Evolutionary conservation across 164 flowering plant genomes (phyloP).

Genomic region (Akebia trifoliata): DNA sequence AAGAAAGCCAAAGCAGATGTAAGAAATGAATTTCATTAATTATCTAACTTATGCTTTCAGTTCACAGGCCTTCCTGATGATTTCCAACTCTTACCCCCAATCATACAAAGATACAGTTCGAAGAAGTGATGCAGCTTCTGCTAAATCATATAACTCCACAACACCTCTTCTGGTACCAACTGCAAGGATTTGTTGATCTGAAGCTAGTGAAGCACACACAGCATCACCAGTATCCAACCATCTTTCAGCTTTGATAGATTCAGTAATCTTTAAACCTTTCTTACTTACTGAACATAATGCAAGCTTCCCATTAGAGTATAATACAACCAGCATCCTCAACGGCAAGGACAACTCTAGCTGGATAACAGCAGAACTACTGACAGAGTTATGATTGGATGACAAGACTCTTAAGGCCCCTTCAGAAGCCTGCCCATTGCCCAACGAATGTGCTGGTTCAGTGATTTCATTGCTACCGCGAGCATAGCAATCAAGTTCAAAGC

Average conservation of each 20-base stretch:
- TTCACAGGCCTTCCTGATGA: neutral
- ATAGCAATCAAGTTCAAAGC: conserved; percentile 41
- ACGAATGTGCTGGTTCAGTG: conserved; percentile 25
- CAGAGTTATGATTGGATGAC: conserved; percentile 20
- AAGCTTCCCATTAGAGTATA: conserved; percentile 67
- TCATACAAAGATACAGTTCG: conserved; percentile 84
- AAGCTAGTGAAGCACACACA: conserved; percentile 72
- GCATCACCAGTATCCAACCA: conserved; percentile 64
- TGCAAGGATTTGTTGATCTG: conserved; percentile 90
- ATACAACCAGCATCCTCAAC: conserved; percentile 62
- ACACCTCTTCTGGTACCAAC: conserved; percentile 80
- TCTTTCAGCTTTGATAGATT: conserved; percentile 64
- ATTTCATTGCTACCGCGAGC: conserved; percentile 20
- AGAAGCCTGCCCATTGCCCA: conserved; percentile 57
- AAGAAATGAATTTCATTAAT: neutral
- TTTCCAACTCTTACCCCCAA: conserved; percentile 78
- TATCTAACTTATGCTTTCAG: neutral
- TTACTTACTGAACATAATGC: conserved; percentile 72
- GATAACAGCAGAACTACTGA: conserved; percentile 35
- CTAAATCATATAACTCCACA: conserved; percentile 82
- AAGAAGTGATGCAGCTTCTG: conserved; percentile 64
- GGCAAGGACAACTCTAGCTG: conserved; percentile 67
- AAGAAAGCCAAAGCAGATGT: neutral
- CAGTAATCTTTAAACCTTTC: conserved; percentile 71
- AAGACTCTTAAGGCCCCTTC: conserved; percentile 25